Conservation (phyloP, 306 rosid genomes). For the Acacia confusa region DNA sequence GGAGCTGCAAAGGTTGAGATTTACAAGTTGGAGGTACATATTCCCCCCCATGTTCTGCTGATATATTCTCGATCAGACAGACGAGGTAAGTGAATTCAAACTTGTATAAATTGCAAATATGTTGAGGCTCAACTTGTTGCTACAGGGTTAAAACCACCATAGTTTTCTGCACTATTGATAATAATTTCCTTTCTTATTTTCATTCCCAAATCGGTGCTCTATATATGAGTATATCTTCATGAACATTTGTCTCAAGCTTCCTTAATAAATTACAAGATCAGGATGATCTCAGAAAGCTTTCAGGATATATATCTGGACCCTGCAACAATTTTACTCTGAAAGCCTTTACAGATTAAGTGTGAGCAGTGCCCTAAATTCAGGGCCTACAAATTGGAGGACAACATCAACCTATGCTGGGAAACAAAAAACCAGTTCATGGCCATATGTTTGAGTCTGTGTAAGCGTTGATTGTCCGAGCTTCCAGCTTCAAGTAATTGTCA, state of each 20-base stretch:
- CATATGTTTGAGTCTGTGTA: too few relatives aligned
- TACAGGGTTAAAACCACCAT: too few relatives aligned
- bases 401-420: too few relatives aligned
- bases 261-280: slow-evolving; percentile 55
- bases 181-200: neutral
- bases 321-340: slow-evolving; percentile 50
- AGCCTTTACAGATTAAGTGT: too few relatives aligned
- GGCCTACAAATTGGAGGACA: too few relatives aligned
- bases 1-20: slow-evolving; percentile 15
- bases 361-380: too few relatives aligned
- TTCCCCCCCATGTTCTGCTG: neutral
- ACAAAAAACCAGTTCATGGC: too few relatives aligned
- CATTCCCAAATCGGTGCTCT: neutral
- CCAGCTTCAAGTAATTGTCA: too few relatives aligned
- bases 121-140: neutral
- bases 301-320: slow-evolving; percentile 77
- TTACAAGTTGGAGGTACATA: slow-evolving; percentile 13
- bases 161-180: neutral
- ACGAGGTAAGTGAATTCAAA: neutral
- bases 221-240: neutral
- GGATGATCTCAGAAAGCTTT: slow-evolving; percentile 60
- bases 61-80: neutral
- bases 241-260: slow-evolving; percentile 43
- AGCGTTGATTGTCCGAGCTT: too few relatives aligned
- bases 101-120: neutral